These are phyloP conservation scores for Stenocarpella maydis DNA, from an alignment of 2,329 filamentous ascomycete genomes.

Conservation along the genomic window DNA sequence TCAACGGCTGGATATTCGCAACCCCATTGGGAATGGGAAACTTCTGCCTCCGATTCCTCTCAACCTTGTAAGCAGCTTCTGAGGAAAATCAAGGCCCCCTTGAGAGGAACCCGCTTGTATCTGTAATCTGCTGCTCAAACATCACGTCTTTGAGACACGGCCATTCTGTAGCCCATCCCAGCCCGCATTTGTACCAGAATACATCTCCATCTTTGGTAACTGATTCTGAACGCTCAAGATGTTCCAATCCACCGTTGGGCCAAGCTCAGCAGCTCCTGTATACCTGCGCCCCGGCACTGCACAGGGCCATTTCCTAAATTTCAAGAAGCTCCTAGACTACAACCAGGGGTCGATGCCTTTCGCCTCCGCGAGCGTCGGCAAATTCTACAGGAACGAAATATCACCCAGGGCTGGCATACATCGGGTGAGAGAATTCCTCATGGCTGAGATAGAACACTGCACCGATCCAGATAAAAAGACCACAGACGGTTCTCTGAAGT, in stretches of 20 bases:
- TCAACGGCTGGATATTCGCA: conserved; percentile 88
- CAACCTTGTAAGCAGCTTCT: conserved; percentile 67
- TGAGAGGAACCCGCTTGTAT: no score
- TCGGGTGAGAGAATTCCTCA: conserved; percentile 94
- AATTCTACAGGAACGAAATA: conserved; percentile 98
- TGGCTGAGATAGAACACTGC: conserved; percentile 99
- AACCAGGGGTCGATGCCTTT: conserved; percentile 97
- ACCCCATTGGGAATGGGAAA: conserved; percentile 80
- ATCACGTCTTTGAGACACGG: no score
- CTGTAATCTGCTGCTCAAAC: no score
- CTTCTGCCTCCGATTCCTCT: conserved; percentile 86
- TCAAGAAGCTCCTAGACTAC: conserved; percentile 94
- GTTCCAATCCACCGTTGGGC: conserved; percentile 96
- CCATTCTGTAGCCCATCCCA: no score
- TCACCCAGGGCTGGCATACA: conserved; percentile 91
- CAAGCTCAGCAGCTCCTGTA: conserved; percentile 84
- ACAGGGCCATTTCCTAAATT: conserved; percentile 98
- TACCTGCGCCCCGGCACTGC: conserved; percentile 95
- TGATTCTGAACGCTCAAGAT: conserved; percentile 55
- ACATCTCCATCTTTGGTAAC: no score
- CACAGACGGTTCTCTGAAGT: conserved; percentile 88
- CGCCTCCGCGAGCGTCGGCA: conserved; percentile 93
- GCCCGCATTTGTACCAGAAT: no score
- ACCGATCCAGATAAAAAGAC: conserved; percentile 97
- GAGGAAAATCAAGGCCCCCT: no score